Evolutionary conservation across 306 rosid species (phyloP), one percentile per base, ranked within the genome.

Genomic region (Lablab purpureus): DNA sequence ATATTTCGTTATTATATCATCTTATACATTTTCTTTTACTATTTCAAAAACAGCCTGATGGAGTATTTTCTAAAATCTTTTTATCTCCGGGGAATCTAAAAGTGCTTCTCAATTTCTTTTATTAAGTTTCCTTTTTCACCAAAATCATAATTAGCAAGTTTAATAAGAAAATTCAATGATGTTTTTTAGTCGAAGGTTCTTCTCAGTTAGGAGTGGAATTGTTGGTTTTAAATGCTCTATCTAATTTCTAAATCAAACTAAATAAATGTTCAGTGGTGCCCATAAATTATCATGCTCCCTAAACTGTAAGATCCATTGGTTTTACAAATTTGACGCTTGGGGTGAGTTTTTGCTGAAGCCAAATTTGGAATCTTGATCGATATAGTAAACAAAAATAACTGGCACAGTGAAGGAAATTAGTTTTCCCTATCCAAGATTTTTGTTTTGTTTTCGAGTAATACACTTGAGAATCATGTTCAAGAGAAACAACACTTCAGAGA

Each of bases 401-500:
- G 47, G 3, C 8, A n/a, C 17, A 0, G 6, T 11, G 13, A 11
- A 36, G 10, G 22, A 64, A 17, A 62, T 5, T 8, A 0, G 13
- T 63, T 32, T 17, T 63, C 7, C 15, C 3, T 4, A 30, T 28
- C 23, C 43, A 32, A 32, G 7, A 63, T 17, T 14, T 17, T 34
- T 1, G 2, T 60, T n/a, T 6, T 36, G 47, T 15, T 34, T 45
- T 56, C n/a, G 4, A 54, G 62, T 21, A 30, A 21, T 5, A 55
- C 17, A 55, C 30, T 1, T 10, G 63, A 22, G 30, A 55, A 58
- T 32, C 9, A 73, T 73, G 45, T 28, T 3, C 40, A 66, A 49
- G 37, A 43, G 25, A 72, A 45, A 72, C 74, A 55, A 73, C 83
- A 83, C 52, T 47, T 67, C 0, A 56, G 80, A 19, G 52, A 73